Base-by-base conservation (phyloP, 148 eudicot genomes). In the Amaranthus cruentus region DNA sequence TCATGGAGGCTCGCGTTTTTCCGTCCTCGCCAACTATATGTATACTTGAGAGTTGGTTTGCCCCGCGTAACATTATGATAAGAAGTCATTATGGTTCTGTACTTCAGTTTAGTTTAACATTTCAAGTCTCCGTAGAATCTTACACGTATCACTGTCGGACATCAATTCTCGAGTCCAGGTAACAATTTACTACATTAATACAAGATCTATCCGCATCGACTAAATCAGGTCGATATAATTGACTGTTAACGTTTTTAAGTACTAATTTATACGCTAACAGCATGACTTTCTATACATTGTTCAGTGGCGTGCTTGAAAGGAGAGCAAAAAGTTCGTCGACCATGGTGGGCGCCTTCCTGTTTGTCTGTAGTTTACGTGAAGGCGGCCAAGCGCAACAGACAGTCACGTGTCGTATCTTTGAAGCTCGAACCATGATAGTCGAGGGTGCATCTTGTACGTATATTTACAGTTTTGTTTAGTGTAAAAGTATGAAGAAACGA, bases 341-440 rank as follows among this genome's bases (percentile, higher is more conserved):
- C 97, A 6, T 93, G 98, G 98, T 93, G 98, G 98, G 97, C 98
- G 54, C 98, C 98, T 8, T 83, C 95, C 76, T 93, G 95, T 82
- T 76, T 93, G 14, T 91, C 92, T 4, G 78, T 82, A 62, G 85
- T 90, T 75, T 89, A 82, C 69, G 85, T 85, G 13, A 93, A 84
- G 74, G 89, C 89, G 7, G 92, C 89, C 28, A 93, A 88, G 79
- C 92, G 95, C 72, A 93, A 85, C 81, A 80, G 97, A 86, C 98
- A 89, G 62, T 86, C 92, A 6, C 85, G 98, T 60, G 97, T 93
- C 38, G 98, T 93, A 71, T 91, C 98, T 61, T 68, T 93, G 90
- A 93, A 93, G 91, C 90, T 93, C 66, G 98, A 93, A 84, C 91
- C 93, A 55, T 93, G 87, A 90, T 73, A 69, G 68, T 46, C 59